A percentile compares a stretch with the other conserved stretches of the same genome.
Conservation (phyloP, 176 grass and related monocot genomes). For the Hyparrhenia diplandra region DNA sequence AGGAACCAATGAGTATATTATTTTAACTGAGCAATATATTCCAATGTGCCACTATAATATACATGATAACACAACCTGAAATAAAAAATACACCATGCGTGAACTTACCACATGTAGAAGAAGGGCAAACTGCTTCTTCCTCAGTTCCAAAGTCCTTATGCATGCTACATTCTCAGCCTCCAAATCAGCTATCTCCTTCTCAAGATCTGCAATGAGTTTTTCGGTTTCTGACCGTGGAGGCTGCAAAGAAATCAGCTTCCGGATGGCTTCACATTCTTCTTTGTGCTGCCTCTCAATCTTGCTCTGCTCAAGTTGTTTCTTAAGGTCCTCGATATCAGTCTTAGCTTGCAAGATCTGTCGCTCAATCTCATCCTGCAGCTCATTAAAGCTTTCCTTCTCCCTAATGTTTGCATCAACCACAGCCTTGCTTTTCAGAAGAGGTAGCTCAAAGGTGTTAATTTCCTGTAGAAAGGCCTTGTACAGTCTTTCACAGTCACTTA, state of each 20-base stretch:
- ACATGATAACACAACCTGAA: not conserved
- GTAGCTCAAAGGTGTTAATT: slow-evolving; percentile 75
- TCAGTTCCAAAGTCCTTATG: slow-evolving; percentile 65
- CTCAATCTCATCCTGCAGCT: slow-evolving; percentile 65
- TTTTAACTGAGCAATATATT: not conserved
- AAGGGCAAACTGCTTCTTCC: slow-evolving; percentile 85
- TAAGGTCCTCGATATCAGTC: slow-evolving; percentile 82
- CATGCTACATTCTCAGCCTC: slow-evolving; percentile 58
- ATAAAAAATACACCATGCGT: not conserved
- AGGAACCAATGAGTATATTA: too few species aligned
- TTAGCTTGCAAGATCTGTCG: slow-evolving; percentile 82
- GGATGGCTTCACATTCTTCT: slow-evolving; percentile 81
- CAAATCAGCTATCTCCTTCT: too few species aligned
- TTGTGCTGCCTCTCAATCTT: slow-evolving; percentile 93
- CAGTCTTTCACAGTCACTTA: slow-evolving; percentile 57
- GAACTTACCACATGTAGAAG: slow-evolving; percentile 84
- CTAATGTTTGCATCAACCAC: slow-evolving; percentile 84
- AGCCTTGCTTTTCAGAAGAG: slow-evolving; percentile 76
- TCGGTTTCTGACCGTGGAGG: slow-evolving; percentile 74
- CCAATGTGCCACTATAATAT: not conserved
- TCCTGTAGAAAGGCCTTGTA: slow-evolving; percentile 84
- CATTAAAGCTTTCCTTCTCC: slow-evolving; percentile 90
- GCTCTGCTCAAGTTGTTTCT: slow-evolving; percentile 77
- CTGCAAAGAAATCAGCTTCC: slow-evolving; percentile 67
- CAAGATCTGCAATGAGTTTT: too few species aligned